A percentile compares a stretch with the other conserved stretches of the same genome.
phyloP scores from a whole-genome alignment of 306 rosid species.

The Oemleria cerasiformis region DNA sequence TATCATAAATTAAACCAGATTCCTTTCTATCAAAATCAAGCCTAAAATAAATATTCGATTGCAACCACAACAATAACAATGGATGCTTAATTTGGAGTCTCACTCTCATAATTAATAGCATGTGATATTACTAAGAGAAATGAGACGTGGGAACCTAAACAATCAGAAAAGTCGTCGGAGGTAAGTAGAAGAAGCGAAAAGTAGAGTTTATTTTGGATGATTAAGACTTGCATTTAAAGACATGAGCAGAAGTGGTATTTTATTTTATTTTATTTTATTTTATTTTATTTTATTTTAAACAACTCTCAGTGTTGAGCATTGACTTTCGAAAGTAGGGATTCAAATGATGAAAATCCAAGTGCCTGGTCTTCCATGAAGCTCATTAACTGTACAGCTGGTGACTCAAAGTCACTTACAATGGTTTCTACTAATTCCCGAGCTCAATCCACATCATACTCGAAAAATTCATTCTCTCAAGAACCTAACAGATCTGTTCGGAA shows the following conservation, averaged over 20 bases:
- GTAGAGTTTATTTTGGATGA: neutral
- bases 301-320: too few species aligned
- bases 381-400: neutral
- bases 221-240: neutral
- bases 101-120: neutral
- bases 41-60: neutral
- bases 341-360: neutral
- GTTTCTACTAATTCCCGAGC: too few species aligned
- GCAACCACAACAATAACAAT: too few species aligned
- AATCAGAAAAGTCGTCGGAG: neutral
- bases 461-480: too few species aligned
- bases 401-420: neutral
- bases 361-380: neutral
- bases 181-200: neutral
- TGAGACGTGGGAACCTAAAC: neutral
- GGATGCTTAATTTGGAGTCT: neutral
- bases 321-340: neutral
- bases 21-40: constrained; percentile 1
- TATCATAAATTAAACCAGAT: constrained; percentile 11
- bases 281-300: too few species aligned
- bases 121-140: neutral
- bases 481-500: too few species aligned
- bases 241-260: neutral
- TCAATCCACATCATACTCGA: too few species aligned
- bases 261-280: too few species aligned